Evolutionary conservation across 139 green algal genomes (phyloP).

Genomic region (Dunaliella primolecta): DNA sequence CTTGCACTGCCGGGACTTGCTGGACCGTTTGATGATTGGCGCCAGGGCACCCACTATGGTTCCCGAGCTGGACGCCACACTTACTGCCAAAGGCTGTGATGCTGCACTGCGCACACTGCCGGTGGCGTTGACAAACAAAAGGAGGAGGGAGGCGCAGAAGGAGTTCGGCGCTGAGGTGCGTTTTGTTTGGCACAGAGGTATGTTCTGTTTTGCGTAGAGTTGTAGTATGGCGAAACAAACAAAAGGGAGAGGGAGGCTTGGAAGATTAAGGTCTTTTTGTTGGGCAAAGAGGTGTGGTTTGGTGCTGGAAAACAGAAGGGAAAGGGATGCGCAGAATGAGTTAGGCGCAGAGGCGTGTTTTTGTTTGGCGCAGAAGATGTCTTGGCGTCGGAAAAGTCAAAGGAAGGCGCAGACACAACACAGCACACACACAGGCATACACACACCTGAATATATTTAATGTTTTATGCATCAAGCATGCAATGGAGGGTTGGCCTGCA

Average conservation of each 20-base stretch:
- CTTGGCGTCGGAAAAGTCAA: not conserved
- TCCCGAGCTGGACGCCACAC: not conserved
- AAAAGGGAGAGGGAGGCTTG: no score
- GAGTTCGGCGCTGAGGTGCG: not conserved
- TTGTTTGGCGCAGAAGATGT: not conserved
- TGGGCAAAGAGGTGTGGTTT: no score
- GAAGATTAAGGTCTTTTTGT: no score
- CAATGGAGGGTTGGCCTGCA: no score
- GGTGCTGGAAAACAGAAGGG: no score
- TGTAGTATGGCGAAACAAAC: not conserved
- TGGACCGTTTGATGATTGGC: not conserved
- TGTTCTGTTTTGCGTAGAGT: not conserved
- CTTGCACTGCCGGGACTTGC: not conserved
- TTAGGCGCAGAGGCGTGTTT: not conserved
- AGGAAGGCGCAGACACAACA: not conserved
- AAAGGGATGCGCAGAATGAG: no score
- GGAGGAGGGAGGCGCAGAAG: not conserved
- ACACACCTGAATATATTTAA: not conserved
- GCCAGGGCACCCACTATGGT: not conserved
- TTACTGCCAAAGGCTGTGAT: not conserved
- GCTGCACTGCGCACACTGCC: not conserved
- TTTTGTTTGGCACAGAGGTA: not conserved
- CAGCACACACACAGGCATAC: not conserved
- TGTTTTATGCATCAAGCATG: no score
- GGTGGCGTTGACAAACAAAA: not conserved